Evolutionary conservation across 306 rosid species (phyloP).

Genomic region (Nissolia schottii): DNA sequence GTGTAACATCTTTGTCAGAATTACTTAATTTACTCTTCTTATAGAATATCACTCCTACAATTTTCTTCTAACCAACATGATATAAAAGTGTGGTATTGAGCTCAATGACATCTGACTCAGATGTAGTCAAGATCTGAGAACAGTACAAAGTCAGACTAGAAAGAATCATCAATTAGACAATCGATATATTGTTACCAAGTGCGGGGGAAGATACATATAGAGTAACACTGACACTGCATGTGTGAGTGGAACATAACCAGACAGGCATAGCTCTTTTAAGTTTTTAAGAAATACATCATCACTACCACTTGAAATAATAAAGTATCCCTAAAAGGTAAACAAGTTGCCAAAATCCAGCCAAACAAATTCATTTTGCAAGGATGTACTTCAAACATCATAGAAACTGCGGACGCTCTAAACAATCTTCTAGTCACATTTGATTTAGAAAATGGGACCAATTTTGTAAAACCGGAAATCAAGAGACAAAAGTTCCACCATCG

Average conservation of each 20-base stretch:
- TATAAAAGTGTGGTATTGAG: neutral
- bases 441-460: neutral
- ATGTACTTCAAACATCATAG: no score
- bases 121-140: neutral
- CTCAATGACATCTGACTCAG: neutral
- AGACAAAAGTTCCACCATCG: neutral
- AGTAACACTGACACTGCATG: neutral
- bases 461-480: neutral
- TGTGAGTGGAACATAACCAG: neutral
- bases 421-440: neutral
- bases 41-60: neutral
- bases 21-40: neutral
- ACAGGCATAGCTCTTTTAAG: neutral
- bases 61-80: neutral
- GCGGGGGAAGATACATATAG: neutral
- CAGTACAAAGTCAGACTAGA: neutral
- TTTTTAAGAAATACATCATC: neutral
- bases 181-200: neutral
- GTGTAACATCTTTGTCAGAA: neutral
- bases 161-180: neutral
- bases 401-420: neutral
- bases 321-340: neutral
- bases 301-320: neutral
- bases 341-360: neutral
- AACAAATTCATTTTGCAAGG: neutral